Percentiles rank a stretch among this genome's conserved stretches.
These are phyloP conservation scores for Daldinia decipiens DNA, from an alignment of 495 filamentous ascomycete species.

Conservation along the genomic window DNA sequence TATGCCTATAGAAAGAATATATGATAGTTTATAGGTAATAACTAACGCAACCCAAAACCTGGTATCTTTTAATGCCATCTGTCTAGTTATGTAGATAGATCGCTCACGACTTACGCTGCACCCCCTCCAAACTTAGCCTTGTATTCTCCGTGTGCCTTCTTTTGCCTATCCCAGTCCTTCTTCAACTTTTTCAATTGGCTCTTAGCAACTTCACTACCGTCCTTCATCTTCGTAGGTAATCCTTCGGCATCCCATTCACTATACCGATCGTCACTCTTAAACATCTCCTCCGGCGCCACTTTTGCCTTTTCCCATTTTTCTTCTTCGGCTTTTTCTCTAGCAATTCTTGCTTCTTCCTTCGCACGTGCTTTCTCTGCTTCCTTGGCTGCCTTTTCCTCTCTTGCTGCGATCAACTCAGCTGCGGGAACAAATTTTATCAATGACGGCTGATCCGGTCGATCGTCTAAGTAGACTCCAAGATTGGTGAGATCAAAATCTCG, in stretches of 20 bases:
- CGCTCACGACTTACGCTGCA: slow-evolving; percentile 18
- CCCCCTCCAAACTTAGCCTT: slow-evolving; percentile 58
- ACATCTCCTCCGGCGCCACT: slow-evolving; percentile 73
- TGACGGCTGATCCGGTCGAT: slow-evolving; percentile 73
- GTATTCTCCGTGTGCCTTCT: slow-evolving; percentile 79
- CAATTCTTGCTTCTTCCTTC: slow-evolving; percentile 70
- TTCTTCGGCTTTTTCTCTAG: slow-evolving; percentile 62
- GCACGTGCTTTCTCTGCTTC: slow-evolving; percentile 63
- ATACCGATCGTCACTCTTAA: slow-evolving; percentile 75
- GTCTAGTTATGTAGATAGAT: slow-evolving; percentile 7
- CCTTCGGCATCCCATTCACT: slow-evolving; percentile 88
- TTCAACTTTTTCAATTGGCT: slow-evolving; percentile 80
- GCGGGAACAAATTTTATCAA: slow-evolving; percentile 84
- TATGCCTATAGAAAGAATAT: not conserved
- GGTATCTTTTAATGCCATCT: slow-evolving; percentile 20
- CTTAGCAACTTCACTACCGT: slow-evolving; percentile 85
- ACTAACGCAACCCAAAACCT: slow-evolving; percentile 25
- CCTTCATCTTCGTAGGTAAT: slow-evolving; percentile 77
- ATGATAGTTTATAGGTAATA: slow-evolving; percentile 13
- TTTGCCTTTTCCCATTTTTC: slow-evolving; percentile 76
- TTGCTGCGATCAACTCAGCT: slow-evolving; percentile 73
- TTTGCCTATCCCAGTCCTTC: slow-evolving; percentile 94
- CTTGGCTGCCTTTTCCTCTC: slow-evolving; percentile 72
- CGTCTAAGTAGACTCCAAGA: slow-evolving; percentile 87
- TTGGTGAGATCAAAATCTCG: slow-evolving; percentile 82